phyloP scores from a whole-genome alignment of 257 asterid species.

The Nicotiana noctiflora region DNA sequence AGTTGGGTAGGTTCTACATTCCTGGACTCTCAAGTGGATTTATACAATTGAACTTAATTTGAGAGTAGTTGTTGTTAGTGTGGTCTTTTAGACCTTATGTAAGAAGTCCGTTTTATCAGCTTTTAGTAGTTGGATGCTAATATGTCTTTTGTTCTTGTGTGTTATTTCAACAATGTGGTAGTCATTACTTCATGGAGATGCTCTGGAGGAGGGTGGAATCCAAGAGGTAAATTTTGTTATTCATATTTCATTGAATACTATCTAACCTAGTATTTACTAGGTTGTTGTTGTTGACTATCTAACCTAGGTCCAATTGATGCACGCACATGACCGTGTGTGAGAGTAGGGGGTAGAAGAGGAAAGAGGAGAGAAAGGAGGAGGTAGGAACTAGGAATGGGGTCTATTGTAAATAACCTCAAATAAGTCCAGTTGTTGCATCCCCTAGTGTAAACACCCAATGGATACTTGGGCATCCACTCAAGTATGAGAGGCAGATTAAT shows the following conservation, averaged over 20 bases:
- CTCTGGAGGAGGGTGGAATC: slow-evolving; percentile 68
- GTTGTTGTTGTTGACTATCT: not conserved
- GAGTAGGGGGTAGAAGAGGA: too few species aligned
- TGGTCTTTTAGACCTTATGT: not conserved
- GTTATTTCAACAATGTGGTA: slow-evolving; percentile 18
- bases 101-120: not conserved
- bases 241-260: not conserved
- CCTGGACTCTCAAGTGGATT: not conserved
- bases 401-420: too few species aligned
- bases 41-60: not conserved
- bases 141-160: not conserved
- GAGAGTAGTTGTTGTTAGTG: not conserved
- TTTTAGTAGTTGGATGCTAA: not conserved
- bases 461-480: not conserved
- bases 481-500: not conserved
- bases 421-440: too few species aligned
- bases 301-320: not conserved
- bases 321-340: not conserved
- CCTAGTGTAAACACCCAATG: too few species aligned
- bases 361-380: too few species aligned
- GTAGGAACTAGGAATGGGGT: too few species aligned
- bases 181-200: slow-evolving; percentile 87
- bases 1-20: not conserved
- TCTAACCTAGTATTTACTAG: not conserved
- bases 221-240: slow-evolving; percentile 68